Base-by-base conservation (phyloP, 257 asterid species). In the Oldenlandia corymbosa region DNA sequence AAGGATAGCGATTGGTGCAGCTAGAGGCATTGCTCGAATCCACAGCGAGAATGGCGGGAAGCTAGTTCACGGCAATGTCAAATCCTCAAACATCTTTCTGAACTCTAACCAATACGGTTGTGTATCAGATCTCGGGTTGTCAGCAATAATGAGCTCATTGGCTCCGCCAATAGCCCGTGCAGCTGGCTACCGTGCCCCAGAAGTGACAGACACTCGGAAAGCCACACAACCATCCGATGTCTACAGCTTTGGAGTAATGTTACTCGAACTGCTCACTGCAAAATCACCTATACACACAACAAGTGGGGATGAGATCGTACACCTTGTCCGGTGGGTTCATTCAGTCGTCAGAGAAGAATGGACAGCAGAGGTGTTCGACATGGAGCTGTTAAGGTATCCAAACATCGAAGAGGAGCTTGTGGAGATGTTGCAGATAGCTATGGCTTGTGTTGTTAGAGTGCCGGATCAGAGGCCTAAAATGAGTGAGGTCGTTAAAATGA, bases 261-360 rank as follows among this genome's bases (percentile, higher is more conserved):
- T 88, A 64, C 84, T 88, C 1, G 96, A 88, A 56, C 85, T 88
- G 9, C 86, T 88, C 49, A 88, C 96, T 0, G 95, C 84, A 1
- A 86, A 86, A 66, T 70, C 88, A 37, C 92, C 96, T 1, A 76
- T 88, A 64, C 92, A 86, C 16, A 77, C 88, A 6, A 79, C 83
- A 0, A 71, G 77, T 0, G 87, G 92, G 7, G 88, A 84, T 30
- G 96, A 86, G 75, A 68, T 86, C 58, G 64, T 88, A 59, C 83
- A 82, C 64, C 68, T 88, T 65, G 96, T 88, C 7, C 69, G 93
- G 42, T 88, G 96, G 96, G 95, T 88, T 64, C 95, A 88, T 65
- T 88, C 95, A 1, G 95, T 88, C 0, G 96, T 88, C 13, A 68
- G 96, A 16, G 96, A 88, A 71, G 96, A 88, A 77, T 88, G 96